phyloP scores from a whole-genome alignment of 2,329 filamentous ascomycete species.

The Aspergillus pseudoterreus region DNA sequence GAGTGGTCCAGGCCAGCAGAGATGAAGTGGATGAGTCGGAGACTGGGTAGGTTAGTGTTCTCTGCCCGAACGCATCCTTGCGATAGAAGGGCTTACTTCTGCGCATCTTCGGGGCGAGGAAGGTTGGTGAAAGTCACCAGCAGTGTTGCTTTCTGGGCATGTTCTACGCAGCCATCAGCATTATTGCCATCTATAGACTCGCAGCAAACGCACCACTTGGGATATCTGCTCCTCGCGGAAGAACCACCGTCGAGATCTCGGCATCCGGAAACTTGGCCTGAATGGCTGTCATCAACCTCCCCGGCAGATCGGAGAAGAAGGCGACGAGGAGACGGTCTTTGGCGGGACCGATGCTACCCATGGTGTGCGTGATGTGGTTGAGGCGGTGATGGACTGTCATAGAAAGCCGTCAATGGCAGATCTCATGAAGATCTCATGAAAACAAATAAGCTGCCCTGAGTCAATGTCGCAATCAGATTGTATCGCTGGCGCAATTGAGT shows the following conservation, averaged over 20 bases:
- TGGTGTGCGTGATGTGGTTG: conserved; percentile 5
- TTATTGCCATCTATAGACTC: too few species aligned
- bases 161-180: conserved; percentile 12
- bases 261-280: conserved; percentile 20
- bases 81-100: conserved; percentile 16
- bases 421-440: too few species aligned
- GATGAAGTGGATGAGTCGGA: conserved; percentile 54
- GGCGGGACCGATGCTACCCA: conserved; percentile 19
- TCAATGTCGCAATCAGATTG: neutral
- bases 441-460: neutral
- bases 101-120: conserved; percentile 24
- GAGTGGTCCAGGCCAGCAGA: conserved; percentile 58
- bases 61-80: too few species aligned
- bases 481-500: too few species aligned
- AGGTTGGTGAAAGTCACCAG: conserved; percentile 24
- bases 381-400: neutral
- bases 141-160: conserved; percentile 21
- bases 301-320: conserved; percentile 16
- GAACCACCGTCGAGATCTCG: conserved; percentile 17
- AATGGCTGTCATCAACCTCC: conserved; percentile 13
- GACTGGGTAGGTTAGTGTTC: conserved; percentile 15
- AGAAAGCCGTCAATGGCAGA: neutral
- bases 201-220: conserved; percentile 19
- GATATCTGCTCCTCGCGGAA: conserved; percentile 11
- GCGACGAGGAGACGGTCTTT: conserved; percentile 22